Evolutionary conservation across 2,329 filamentous ascomycete species (phyloP).

Genomic region (Capronia americana): DNA sequence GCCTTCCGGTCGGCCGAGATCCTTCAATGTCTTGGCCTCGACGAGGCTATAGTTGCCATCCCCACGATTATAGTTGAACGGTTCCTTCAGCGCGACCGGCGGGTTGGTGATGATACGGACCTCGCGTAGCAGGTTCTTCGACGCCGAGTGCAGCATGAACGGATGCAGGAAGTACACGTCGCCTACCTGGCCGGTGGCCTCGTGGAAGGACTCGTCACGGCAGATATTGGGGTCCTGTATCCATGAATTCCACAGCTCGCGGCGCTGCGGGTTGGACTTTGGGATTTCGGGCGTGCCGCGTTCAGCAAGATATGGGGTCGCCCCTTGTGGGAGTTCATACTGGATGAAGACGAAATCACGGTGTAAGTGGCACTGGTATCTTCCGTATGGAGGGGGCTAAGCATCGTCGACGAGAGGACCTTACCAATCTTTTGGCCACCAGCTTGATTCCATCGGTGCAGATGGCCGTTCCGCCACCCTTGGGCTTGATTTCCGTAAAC

Average conservation of each 20-base stretch:
- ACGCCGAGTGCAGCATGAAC: constrained; percentile 61
- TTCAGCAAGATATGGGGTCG: constrained; percentile 46
- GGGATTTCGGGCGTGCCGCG: constrained; percentile 21
- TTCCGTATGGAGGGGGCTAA: too few species aligned
- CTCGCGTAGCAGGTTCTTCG: constrained; percentile 49
- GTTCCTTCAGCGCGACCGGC: constrained; percentile 57
- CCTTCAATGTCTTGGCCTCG: constrained; percentile 59
- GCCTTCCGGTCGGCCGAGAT: constrained; percentile 54
- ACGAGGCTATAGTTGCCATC: constrained; percentile 57
- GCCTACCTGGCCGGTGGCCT: constrained; percentile 59
- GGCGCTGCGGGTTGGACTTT: constrained; percentile 10
- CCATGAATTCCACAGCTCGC: constrained; percentile 17
- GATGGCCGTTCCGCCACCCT: constrained; percentile 69
- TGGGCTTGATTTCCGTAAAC: constrained; percentile 66
- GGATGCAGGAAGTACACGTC: constrained; percentile 63
- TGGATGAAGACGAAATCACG: not conserved
- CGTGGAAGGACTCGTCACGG: constrained; percentile 53
- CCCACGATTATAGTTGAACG: constrained; percentile 59
- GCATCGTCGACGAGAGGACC: not conserved
- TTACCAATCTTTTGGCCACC: constrained; percentile 60
- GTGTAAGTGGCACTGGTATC: not conserved
- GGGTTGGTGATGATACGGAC: constrained; percentile 63
- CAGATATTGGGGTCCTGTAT: not conserved
- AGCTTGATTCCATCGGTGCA: constrained; percentile 65
- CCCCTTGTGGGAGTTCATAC: constrained; percentile 67